Evolutionary conservation across 1,139 yeast genomes (phyloP).

Genomic region (Fermentozyma sake): DNA sequence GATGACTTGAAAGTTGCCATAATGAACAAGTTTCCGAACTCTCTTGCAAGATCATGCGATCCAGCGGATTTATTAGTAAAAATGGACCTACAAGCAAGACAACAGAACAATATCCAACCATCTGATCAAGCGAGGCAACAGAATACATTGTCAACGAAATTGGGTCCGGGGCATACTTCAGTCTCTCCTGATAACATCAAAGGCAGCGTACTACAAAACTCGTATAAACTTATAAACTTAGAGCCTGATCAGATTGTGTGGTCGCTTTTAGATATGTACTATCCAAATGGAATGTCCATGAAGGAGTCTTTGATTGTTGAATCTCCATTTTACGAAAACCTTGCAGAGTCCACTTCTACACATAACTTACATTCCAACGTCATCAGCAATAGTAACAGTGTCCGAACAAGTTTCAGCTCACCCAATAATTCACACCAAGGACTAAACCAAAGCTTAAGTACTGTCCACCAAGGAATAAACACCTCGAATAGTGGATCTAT

Average conservation of each 20-base stretch:
- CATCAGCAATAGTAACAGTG: no score
- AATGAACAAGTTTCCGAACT: conserved; percentile 61
- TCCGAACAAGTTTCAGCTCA: no score
- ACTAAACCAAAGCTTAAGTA: no score
- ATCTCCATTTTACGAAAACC: conserved; percentile 21
- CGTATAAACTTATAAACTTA: conserved; percentile 24
- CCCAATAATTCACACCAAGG: no score
- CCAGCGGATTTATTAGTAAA: conserved; percentile 62
- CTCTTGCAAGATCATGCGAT: conserved; percentile 58
- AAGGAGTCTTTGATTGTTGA: conserved; percentile 63
- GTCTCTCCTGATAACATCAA: conserved; percentile 8
- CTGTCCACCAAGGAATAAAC: neutral
- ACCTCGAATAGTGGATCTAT: neutral
- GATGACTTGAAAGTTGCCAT: conserved; percentile 70
- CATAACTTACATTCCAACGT: no score
- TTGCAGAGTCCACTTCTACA: no score
- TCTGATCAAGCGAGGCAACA: no score
- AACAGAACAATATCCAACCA: conserved; percentile 1
- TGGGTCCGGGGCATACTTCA: no score
- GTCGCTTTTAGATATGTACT: conserved; percentile 54
- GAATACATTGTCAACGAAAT: no score
- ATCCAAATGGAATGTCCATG: conserved; percentile 67
- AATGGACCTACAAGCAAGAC: conserved; percentile 20
- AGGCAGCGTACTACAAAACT: conserved; percentile 5
- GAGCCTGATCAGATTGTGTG: conserved; percentile 67